Conservation (phyloP, 768 basidiomycete species). For the Coprinellus micaceus region DNA sequence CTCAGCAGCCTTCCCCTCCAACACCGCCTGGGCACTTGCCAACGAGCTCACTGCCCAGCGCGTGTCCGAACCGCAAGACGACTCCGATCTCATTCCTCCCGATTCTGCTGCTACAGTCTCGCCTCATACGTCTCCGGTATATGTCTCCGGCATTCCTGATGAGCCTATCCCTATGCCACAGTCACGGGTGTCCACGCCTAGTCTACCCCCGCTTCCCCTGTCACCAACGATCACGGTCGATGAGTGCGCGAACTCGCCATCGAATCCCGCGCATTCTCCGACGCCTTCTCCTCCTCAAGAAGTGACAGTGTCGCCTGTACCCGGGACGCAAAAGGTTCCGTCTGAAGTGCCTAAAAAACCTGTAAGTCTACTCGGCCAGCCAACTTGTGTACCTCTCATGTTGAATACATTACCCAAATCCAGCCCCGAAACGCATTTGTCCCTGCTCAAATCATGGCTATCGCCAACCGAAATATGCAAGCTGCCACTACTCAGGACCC, state of each 20-base stretch:
- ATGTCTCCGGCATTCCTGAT: too few relatives aligned
- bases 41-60: too few relatives aligned
- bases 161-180: too few relatives aligned
- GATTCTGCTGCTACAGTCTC: too few relatives aligned
- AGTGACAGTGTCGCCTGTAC: not conserved
- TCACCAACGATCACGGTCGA: not conserved
- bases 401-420: not conserved
- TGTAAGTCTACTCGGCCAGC: not conserved
- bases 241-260: too few relatives aligned
- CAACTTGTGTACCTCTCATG: not conserved
- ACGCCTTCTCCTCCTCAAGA: not conserved
- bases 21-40: too few relatives aligned
- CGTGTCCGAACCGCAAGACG: too few relatives aligned
- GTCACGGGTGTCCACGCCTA: too few relatives aligned
- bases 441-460: slow-evolving; percentile 1
- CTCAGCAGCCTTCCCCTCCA: too few relatives aligned
- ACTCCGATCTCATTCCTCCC: too few relatives aligned
- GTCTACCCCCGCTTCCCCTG: not conserved
- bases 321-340: not conserved
- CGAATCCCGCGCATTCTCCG: not conserved
- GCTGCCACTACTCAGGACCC: not conserved
- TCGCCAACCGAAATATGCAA: not conserved
- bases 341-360: not conserved
- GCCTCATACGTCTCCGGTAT: too few relatives aligned
- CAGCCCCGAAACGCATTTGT: slow-evolving; percentile 1